A percentile compares a stretch with the other conserved stretches of the same genome.
Conservation (phyloP, 1,284 basidiomycete genomes). For the Meira nashicola region DNA sequence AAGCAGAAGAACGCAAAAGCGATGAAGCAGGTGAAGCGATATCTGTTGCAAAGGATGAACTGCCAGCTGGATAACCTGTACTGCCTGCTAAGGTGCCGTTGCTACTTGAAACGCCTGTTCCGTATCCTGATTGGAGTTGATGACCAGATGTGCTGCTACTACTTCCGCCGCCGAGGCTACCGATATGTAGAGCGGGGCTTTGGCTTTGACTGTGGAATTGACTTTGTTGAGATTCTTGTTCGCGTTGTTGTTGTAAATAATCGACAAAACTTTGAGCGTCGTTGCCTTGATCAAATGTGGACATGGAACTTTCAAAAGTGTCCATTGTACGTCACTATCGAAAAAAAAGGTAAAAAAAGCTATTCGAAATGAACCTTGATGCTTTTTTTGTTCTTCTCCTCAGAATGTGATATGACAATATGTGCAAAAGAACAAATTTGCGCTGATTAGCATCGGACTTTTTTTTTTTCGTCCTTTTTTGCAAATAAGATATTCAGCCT, state of each 20-base stretch:
- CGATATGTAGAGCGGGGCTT: not conserved
- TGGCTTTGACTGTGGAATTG: not conserved
- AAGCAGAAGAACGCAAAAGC: not conserved
- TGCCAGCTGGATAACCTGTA: not conserved
- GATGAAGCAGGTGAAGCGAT: not conserved
- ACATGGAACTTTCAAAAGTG: not conserved
- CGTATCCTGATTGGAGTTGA: no score
- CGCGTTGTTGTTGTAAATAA: conserved; percentile 1
- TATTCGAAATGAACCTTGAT: no score
- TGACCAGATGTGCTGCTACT: no score
- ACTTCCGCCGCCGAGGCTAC: no score
- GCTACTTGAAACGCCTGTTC: not conserved
- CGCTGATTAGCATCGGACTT: no score
- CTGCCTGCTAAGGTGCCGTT: not conserved
- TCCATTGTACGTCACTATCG: not conserved
- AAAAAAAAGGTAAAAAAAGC: no score
- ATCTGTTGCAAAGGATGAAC: not conserved
- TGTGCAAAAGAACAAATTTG: no score
- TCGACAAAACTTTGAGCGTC: conserved; percentile 1
- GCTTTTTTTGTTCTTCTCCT: no score
- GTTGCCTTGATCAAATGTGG: not conserved
- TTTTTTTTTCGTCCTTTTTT: no score
- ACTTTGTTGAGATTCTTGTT: not conserved
- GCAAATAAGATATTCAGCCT: no score
- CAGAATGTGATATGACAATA: no score